Evolutionary conservation across 106 monocot species (phyloP), one percentile per base, ranked within the genome.

Genomic region (Apostasia ramifera): DNA sequence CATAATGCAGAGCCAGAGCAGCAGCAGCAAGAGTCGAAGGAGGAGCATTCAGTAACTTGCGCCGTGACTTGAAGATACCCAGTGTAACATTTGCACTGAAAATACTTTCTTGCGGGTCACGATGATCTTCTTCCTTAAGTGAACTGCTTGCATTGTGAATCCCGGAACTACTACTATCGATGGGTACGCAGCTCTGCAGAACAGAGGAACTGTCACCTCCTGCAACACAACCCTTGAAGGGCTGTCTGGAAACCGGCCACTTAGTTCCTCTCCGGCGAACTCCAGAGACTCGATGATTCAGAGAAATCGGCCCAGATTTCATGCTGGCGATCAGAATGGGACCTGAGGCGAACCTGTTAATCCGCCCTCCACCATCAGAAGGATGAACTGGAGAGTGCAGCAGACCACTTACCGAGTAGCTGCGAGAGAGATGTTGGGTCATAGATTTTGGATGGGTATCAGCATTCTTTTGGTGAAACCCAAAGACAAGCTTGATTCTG

Each of bases 401-500:
- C 26, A 26, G 26, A 26, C 26, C 26, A 26, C 26, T 26, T 26
- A 26, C 26, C 26, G 26, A 26, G 26, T 26, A 26, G 26, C 26
- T 26, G 26, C 26, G 26, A 26, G 26, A 26, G 26, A 26, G 26
- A 26, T 26, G 26, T 26, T 26, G 26, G 26, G 26, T 26, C 26
- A 26, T 26, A 26, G 26, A 26, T 26, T 26, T 26, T 26, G 26
- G 26, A 26, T 26, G 26, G 26, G 26, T 26, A 26, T 26, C 26
- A 26, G 26, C 26, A 26, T 26, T 64, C 5, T 26, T 55, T 2
- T 45, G 64, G 8, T 42, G 55, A 70, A 78, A 53, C 60, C 80
- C 73, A 71, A 90, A 90, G 55, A 82, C 86, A 41, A 75, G 82
- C 53, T 81, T 86, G 67, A 94, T 75, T 48, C 85, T 68, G 4